A percentile compares a stretch with the other conserved stretches of the same genome.
These are phyloP conservation scores for Pharus latifolius DNA, from an alignment of 176 grass and related monocot genomes.

Conservation along the genomic window DNA sequence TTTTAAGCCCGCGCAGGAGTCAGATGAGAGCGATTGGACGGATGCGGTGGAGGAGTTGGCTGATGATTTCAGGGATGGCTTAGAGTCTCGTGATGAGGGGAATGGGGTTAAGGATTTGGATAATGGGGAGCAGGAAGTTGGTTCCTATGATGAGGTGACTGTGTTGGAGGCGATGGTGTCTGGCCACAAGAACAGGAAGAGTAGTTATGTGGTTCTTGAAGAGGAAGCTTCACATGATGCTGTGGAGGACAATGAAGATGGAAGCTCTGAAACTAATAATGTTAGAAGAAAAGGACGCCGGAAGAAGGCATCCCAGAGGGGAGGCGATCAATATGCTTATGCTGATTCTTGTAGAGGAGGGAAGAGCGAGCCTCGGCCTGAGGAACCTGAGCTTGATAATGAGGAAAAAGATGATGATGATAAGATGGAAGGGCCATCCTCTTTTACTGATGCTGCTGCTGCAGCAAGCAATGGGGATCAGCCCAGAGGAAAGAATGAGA, in stretches of 20 bases:
- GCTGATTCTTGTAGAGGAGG: conserved; percentile 1
- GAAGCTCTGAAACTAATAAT: conserved; percentile 10
- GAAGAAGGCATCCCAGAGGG: conserved; percentile 31
- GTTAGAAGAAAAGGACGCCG: conserved; percentile 34
- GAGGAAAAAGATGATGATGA: conserved; percentile 21
- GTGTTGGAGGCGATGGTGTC: conserved; percentile 64
- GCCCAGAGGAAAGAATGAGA: conserved; percentile 21
- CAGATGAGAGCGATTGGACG: conserved; percentile 49
- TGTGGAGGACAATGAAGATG: conserved; percentile 6
- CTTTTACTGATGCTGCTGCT: conserved; percentile 28
- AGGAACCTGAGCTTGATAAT: conserved; percentile 13
- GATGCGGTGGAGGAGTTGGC: conserved; percentile 51
- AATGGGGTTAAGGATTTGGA: conserved; percentile 10
- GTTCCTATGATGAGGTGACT: conserved; percentile 49
- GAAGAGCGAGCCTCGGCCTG: background rate
- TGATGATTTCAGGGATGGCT: conserved; percentile 39
- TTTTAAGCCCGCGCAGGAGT: conserved; percentile 61
- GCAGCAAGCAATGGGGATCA: conserved; percentile 32
- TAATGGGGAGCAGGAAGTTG: conserved; percentile 35
- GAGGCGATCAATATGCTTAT: conserved; percentile 18
- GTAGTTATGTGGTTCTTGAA: conserved; percentile 7
- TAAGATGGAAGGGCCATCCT: conserved; percentile 28
- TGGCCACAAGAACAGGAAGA: conserved; percentile 44
- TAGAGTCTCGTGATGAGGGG: conserved; percentile 36
- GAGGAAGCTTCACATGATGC: background rate